A percentile compares a stretch with the other conserved stretches of the same genome.
Conservation (phyloP, 2,329 filamentous ascomycete species). For the Botrytis cinerea region DNA sequence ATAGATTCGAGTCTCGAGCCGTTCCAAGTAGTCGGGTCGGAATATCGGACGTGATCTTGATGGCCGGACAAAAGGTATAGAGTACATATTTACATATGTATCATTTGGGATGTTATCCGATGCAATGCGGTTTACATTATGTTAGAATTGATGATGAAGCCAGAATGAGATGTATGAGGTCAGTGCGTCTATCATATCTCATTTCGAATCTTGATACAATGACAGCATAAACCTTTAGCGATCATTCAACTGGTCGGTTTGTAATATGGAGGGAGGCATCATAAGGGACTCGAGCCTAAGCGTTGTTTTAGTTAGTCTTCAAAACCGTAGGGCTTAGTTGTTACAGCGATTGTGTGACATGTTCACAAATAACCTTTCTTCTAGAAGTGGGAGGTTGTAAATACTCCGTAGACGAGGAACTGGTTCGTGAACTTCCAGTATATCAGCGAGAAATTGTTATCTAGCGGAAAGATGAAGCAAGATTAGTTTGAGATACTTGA, state of each 20-base stretch:
- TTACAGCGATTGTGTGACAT: neutral
- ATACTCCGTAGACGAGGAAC: neutral
- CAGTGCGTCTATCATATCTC: neutral
- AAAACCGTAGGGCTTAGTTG: neutral
- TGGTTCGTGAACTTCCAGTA: neutral
- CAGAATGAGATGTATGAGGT: neutral
- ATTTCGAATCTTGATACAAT: neutral
- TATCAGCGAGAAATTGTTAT: neutral
- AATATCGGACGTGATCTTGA: neutral
- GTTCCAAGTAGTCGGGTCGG: constrained; percentile 16
- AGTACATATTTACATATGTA: neutral
- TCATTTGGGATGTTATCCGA: neutral
- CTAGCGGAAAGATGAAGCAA: neutral
- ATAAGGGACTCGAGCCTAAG: neutral
- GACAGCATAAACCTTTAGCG: neutral
- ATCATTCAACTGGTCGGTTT: neutral
- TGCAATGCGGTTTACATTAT: neutral
- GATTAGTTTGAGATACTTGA: neutral
- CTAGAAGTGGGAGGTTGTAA: neutral
- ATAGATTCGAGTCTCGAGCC: constrained; percentile 6
- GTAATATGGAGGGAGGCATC: neutral
- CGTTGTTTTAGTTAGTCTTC: neutral
- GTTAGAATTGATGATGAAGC: neutral
- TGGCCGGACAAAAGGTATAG: neutral
- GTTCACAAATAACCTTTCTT: neutral